These are phyloP conservation scores for Backusella luteola DNA, from an alignment of 192 early-diverging fungal genomes.

Conservation along the genomic window DNA sequence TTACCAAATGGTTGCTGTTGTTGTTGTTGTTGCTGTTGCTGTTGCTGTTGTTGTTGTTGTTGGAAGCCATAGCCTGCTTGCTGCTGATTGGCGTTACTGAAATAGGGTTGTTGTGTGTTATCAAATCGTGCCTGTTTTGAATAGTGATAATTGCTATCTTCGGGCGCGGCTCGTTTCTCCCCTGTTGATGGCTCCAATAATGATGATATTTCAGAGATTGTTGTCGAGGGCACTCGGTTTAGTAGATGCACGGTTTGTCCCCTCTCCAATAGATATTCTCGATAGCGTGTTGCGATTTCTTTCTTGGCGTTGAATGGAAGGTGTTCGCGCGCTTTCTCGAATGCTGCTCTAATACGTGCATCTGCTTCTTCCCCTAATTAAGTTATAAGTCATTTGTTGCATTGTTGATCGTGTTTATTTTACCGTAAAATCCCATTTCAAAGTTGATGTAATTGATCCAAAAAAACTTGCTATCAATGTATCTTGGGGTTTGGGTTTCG, in stretches of 20 bases:
- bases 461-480: neutral
- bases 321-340: neutral
- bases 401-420: neutral
- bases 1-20: neutral
- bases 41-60: neutral
- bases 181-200: neutral
- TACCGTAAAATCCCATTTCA: constrained; percentile 11
- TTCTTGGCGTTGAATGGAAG: neutral
- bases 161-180: neutral
- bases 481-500: neutral
- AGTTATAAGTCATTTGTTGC: too few species aligned
- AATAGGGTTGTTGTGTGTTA: neutral
- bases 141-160: neutral
- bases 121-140: constrained; percentile 10
- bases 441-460: constrained; percentile 18
- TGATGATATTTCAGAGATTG: neutral
- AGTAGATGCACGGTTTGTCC: neutral
- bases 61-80: neutral
- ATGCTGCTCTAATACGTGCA: constrained; percentile 1
- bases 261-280: constrained; percentile 10
- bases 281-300: neutral
- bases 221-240: neutral
- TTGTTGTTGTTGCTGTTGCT: too few species aligned
- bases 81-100: neutral
- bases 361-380: neutral